Base-by-base conservation (phyloP, 1,139 yeast species). In the Fermentozyma sake region DNA sequence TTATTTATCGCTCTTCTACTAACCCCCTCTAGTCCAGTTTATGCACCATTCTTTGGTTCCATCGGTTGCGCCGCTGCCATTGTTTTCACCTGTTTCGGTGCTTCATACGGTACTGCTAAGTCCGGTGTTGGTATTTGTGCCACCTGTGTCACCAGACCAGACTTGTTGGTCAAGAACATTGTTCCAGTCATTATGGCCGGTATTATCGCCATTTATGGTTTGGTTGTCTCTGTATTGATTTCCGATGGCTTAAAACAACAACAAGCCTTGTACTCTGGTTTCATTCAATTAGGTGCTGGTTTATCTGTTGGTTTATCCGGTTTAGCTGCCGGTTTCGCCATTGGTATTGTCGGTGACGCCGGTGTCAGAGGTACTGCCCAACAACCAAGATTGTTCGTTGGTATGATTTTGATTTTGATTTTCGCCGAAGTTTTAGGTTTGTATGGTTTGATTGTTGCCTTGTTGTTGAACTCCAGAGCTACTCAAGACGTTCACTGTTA, bases 101-200 rank as follows among this genome's bases (percentile, higher is more conserved):
- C 99, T 47, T 91, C 97, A 31, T 87, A 89, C 61, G 99, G 98
- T 72, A 93, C 98, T 44, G 99, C 99, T 54, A 93, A 93, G 68
- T 83, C 96, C 22, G 99, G 99, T 68, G 95, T 91, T 41, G 98
- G 99, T 78, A 89, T 93, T 56, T 87, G 96, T 70, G 98, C 96
- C 57, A 87, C 96, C 46, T 85, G 95, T 65, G 96, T 89, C 39
- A 72, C 91, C 59, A 84, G 96, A 76, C 98, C 98, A 42, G 97
- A 91, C 60, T 74, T 86, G 61, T 76, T 82, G 65, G 94, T 87
- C 45, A 83, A 76, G 63, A 81, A 79, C 61, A 79, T 84, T 53
- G 93, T 93, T 42, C 98, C 98, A 38, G 98, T 93, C 47, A 82
- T 93, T 68, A 89, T 93, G 96, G 95, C 97, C 40, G 99, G 99